Evolutionary conservation across 495 filamentous ascomycete species (phyloP).

Genomic region (Hypoxylon subgilvum): DNA sequence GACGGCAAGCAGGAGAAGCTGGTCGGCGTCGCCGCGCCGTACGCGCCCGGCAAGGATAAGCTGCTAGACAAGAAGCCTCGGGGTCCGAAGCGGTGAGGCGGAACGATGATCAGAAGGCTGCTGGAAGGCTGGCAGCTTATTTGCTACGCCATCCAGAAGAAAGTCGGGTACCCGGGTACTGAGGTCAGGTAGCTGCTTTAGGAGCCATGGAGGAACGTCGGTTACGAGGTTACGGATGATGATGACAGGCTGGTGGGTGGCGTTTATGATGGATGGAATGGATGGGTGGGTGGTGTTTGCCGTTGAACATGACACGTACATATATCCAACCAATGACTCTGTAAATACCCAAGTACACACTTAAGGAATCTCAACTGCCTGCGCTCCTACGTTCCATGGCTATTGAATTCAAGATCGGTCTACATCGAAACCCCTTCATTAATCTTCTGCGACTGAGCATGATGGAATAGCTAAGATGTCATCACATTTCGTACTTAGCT

Average conservation of each 20-base stretch:
- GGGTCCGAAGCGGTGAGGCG: slow-evolving; percentile 45
- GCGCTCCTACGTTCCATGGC: no score
- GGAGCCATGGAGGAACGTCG: neutral
- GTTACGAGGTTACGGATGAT: slow-evolving; percentile 19
- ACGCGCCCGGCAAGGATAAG: slow-evolving; percentile 71
- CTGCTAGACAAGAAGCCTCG: slow-evolving; percentile 62
- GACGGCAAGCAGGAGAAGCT: slow-evolving; percentile 33
- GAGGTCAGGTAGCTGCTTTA: no score
- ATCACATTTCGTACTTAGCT: neutral
- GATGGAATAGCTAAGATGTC: neutral
- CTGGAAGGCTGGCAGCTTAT: no score
- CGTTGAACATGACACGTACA: no score
- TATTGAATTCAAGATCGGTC: neutral
- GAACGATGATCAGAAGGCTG: no score
- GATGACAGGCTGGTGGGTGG: neutral
- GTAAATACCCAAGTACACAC: no score
- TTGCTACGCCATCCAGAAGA: no score
- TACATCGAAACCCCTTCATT: neutral
- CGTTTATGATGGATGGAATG: neutral
- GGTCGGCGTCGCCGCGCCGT: slow-evolving; percentile 72
- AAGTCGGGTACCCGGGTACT: no score
- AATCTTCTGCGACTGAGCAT: neutral
- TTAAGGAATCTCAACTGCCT: no score
- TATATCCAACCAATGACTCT: no score
- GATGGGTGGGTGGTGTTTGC: neutral